These are phyloP conservation scores for Dionaea muscipula DNA, from an alignment of 179 eudicot genomes.

Conservation along the genomic window DNA sequence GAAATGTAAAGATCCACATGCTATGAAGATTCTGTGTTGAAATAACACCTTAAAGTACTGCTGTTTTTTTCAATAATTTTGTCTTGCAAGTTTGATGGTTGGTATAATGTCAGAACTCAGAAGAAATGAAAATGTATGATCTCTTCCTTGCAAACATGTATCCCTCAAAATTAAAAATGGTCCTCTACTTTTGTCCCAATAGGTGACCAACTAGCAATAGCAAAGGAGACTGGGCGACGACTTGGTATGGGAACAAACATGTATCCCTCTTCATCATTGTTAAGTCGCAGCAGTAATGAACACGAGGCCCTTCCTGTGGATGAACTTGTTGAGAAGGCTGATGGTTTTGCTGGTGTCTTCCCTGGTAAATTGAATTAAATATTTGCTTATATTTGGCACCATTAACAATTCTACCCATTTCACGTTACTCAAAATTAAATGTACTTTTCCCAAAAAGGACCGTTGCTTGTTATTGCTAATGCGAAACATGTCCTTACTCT, in stretches of 20 bases:
- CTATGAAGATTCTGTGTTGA: too few relatives aligned
- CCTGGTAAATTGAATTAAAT: conserved; percentile 46
- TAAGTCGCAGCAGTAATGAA: conserved; percentile 43
- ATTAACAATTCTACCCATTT: too few relatives aligned
- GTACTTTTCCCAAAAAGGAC: too few relatives aligned
- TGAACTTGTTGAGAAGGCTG: conserved; percentile 68
- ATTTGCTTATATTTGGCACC: too few relatives aligned
- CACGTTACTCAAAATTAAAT: too few relatives aligned
- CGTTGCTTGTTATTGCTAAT: too few relatives aligned
- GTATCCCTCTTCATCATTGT: conserved; percentile 66
- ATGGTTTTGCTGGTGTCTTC: conserved; percentile 85
- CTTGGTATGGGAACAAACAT: conserved; percentile 83
- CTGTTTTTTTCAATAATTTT: too few relatives aligned
- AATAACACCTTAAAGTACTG: too few relatives aligned
- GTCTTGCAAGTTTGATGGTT: too few relatives aligned
- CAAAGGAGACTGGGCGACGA: conserved; percentile 77
- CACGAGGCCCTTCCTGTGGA: conserved; percentile 49
- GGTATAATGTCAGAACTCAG: too few relatives aligned
- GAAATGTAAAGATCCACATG: too few relatives aligned
- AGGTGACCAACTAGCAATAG: conserved; percentile 85
- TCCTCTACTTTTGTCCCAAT: conserved; percentile 1
- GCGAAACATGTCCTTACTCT: too few relatives aligned
- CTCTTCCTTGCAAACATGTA: background rate
- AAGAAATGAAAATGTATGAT: background rate
- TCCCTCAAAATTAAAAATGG: background rate